Base-by-base conservation (phyloP, 2,329 filamentous ascomycete species). In the Falciphora oryzae region DNA sequence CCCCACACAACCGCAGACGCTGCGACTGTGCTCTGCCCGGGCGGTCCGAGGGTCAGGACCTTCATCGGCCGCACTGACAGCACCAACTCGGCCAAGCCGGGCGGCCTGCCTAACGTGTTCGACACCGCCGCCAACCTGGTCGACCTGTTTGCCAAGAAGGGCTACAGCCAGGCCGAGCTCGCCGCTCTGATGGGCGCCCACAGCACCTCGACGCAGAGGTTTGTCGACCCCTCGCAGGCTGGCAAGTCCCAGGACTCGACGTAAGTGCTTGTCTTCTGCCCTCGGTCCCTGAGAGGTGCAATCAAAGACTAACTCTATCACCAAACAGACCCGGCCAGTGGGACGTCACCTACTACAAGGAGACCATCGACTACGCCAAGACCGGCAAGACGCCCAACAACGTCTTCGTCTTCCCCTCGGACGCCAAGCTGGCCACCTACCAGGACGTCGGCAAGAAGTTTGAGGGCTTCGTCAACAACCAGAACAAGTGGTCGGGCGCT, bases 161-260 rank as follows among this genome's bases (percentile, higher is more conserved):
- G 81, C 2, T 81, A 85, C 73, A 73, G 72, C 10, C 72, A 80
- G 1, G 72, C 73, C 31, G 83, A 84, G 63, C 76, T 86, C 3
- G 79, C 81, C 3, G 83, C 83, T 1, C 78, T 86, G 1, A 69
- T 86, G 3, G 84, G 84, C 63, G 83, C 84, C 0, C 84, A 86
- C 70, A 79, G 79, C 6, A 74, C 78, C 10, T 78, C 80, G 10
- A 77, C 75, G 66, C 82, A 85, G 68, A 76, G 74, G 64, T 79
- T 79, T 65, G 76, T 80, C 63, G 77, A 83, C 67, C 65, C 73
- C 0, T 59, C 68, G 7, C 71, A 76, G n/a, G 71, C 74, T 11
- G 77, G 75, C 60, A 70, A 72, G 4, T 67, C 80, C 0, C 78
- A 82, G 65, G 82, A 85, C 68, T 74, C 76, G 4, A 84, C 82